Conservation (phyloP, 306 rosid genomes). For the Echinosophora koreensis region DNA sequence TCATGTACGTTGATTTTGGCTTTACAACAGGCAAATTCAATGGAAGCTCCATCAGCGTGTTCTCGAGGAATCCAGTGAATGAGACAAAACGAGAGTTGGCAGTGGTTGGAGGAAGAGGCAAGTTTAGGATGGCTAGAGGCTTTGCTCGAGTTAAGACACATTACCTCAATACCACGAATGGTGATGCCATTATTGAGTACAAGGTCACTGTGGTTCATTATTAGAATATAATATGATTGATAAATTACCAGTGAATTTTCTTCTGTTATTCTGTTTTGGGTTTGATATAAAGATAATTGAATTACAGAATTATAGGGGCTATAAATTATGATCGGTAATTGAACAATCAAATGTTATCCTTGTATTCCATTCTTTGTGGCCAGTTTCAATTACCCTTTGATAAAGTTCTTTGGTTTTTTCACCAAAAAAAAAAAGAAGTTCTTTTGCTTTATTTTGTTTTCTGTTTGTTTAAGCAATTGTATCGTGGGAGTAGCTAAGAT, state of each 20-base stretch:
- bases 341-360: no score
- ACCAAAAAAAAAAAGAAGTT: no score
- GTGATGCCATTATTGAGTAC: constrained; percentile 57
- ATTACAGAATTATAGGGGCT: no score
- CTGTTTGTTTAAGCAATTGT: no score
- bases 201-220: constrained; percentile 52
- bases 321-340: no score
- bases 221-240: background rate
- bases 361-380: no score
- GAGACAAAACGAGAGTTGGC: constrained; percentile 52
- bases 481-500: no score
- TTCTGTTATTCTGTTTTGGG: background rate
- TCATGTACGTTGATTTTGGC: constrained; percentile 48
- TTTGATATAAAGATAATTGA: background rate
- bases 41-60: constrained; percentile 54
- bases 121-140: constrained; percentile 58
- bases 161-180: constrained; percentile 38
- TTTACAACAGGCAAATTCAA: constrained; percentile 52
- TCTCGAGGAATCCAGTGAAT: constrained; percentile 56
- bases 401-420: no score
- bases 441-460: no score
- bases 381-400: no score
- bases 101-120: constrained; percentile 64
- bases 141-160: constrained; percentile 32
- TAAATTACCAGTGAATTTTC: background rate